phyloP scores from a whole-genome alignment of 257 asterid species.

The Nicotiana attenuata region DNA sequence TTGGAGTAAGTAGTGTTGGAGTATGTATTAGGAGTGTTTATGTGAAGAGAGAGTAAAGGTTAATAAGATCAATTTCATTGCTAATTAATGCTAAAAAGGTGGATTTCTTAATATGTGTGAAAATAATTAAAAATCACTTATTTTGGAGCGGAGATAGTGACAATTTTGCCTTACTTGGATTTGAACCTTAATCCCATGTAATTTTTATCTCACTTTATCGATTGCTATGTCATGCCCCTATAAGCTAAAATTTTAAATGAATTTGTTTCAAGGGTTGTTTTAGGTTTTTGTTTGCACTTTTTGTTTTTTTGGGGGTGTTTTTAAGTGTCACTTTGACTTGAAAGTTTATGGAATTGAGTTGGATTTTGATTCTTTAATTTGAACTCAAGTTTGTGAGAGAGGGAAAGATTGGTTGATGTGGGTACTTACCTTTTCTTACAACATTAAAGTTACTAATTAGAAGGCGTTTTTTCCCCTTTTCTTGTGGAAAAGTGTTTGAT shows the following conservation, averaged over 20 bases:
- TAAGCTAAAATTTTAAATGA: too few species aligned
- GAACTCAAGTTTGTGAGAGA: slow-evolving; percentile 50
- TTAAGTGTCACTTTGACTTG: slow-evolving; percentile 7
- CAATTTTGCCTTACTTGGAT: background rate
- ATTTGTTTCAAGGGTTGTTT: background rate
- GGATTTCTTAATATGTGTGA: too few species aligned
- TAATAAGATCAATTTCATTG: too few species aligned
- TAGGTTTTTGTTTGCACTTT: background rate
- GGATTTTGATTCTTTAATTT: slow-evolving; percentile 49
- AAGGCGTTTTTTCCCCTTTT: background rate
- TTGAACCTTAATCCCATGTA: background rate
- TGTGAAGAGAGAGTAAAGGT: too few species aligned
- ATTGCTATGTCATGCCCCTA: too few species aligned
- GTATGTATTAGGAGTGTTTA: too few species aligned
- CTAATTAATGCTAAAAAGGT: too few species aligned
- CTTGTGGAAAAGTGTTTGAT: background rate
- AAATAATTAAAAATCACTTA: too few species aligned
- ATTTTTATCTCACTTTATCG: background rate
- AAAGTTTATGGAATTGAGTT: slow-evolving; percentile 16
- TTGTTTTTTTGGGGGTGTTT: background rate
- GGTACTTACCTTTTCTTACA: background rate
- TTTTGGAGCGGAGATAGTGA: too few species aligned
- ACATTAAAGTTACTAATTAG: background rate
- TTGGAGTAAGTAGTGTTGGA: too few species aligned
- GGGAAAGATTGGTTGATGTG: slow-evolving; percentile 35